Evolutionary conservation across 1,284 basidiomycete genomes (phyloP), one percentile per base, ranked within the genome.

Genomic region (Microbotryomycetes sp.): DNA sequence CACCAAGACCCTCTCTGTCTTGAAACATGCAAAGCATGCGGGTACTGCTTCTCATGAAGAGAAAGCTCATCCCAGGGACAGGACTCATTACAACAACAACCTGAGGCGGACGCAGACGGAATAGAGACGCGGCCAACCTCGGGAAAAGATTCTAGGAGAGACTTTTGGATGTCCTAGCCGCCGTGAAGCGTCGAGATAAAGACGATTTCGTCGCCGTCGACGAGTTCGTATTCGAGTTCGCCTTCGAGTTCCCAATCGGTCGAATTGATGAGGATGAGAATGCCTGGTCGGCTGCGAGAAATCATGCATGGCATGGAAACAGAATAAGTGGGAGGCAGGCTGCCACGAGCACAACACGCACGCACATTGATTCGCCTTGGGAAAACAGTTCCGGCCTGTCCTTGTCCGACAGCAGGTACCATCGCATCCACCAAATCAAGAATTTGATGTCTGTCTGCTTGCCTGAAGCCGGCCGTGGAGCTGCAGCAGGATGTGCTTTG

Each of bases 161-260:
- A n/a, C n/a, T n/a, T n/a, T n/a, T n/a, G n/a, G n/a, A n/a, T n/a
- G n/a, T n/a, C n/a, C n/a, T 50, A 69, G 6, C 93, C 93, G 1
- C 93, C 93, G 71, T 97, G 94, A 50, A 97, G 76, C 0, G 93
- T 97, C 35, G 91, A 94, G 68, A 97, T 97, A 75, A 98, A 94
- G 5, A 96, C 89, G 55, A 97, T 82, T 76, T 94, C 88, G 74
- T 98, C 94, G 3, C 83, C 81, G 45, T 86, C 79, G 74, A 88
- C 81, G 60, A 97, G 75, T 65, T 79, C 79, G 74, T 96, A 97
- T 29, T 88, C 86, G 24, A 90, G 86, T 76, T 97, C 94, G 31
- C 91, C 92, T 74, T 97, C 93, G 11, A 98, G 81, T 74, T 97
- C 94, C 94, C 94, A 98, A 73, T 98, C 94, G 1, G 90, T 89